Evolutionary conservation across 192 early-diverging fungal species (phyloP), one percentile per base, ranked within the genome.

Genomic region (Phycomyces blakesleeanus): DNA sequence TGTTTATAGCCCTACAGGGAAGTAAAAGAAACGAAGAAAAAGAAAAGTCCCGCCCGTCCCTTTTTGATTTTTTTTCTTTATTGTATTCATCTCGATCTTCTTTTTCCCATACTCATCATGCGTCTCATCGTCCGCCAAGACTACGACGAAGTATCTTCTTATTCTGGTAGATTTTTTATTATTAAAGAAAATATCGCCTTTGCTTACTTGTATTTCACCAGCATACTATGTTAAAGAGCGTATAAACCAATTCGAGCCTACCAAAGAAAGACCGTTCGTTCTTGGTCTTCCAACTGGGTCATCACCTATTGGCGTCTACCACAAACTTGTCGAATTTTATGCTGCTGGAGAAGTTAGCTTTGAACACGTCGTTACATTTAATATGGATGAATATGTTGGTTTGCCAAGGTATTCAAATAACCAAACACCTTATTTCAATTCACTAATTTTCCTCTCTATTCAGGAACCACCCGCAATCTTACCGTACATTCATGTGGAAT

Each of bases 401-500:
- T 73, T 93, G 50, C 89, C 90, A 37, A 83, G 86, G 78, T 81
- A 77, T 69, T 24, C 51, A 18, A 37, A 42, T 5, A 57, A 42
- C 16, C 2, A 25, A 4, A 25, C 51, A 53, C 24, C 4, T n/a
- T n/a, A n/a, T n/a, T n/a, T n/a, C n/a, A n/a, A n/a, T n/a, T n/a
- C n/a, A n/a, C n/a, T n/a, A n/a, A n/a, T n/a, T n/a, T n/a, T n/a
- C n/a, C n/a, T n/a, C n/a, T 34, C 29, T 14, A n/a, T 11, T 3
- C 27, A 84, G 84, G 67, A 85, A 92, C 54, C 92, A 94, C 69
- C 89, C 91, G 15, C 90, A 94, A 77, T 89, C 87, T 51, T 94
- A 94, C 76, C 92, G 91, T 78, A 85, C 89, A 26, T 94, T 94
- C 70, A 94, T 94, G 92, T 94, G 91, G 91, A 87, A 87, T 69